phyloP scores from a whole-genome alignment of 2,329 filamentous ascomycete species.

The Xylariaceae sp. region DNA sequence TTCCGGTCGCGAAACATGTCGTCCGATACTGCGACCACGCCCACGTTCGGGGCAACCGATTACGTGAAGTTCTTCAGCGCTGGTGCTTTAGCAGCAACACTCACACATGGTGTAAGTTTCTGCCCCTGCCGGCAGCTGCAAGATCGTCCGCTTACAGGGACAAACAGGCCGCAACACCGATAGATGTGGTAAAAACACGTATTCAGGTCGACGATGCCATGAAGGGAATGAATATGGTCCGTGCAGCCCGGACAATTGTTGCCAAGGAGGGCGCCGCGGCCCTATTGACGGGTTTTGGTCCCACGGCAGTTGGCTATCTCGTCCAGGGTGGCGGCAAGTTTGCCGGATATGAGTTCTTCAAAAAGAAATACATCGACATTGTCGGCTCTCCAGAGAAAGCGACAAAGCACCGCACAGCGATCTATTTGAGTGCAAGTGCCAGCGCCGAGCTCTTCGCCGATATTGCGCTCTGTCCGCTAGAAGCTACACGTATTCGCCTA shows the following conservation, averaged over 20 bases:
- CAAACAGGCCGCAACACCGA: conserved; percentile 48
- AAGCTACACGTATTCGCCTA: conserved; percentile 75
- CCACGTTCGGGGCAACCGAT: conserved; percentile 39
- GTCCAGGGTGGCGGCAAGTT: conserved; percentile 90
- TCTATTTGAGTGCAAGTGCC: conserved; percentile 72
- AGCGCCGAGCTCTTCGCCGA: conserved; percentile 70
- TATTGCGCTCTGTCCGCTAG: conserved; percentile 82
- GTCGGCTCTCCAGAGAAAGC: conserved; percentile 51
- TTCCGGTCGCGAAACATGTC: conserved; percentile 11
- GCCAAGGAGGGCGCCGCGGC: conserved; percentile 74
- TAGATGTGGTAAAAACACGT: conserved; percentile 78
- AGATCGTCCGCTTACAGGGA: background rate
- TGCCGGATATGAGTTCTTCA: conserved; percentile 91
- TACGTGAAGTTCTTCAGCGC: conserved; percentile 53
- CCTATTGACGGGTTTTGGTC: conserved; percentile 78
- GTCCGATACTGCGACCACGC: conserved; percentile 23
- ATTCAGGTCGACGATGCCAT: conserved; percentile 84
- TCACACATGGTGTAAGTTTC: conserved; percentile 45
- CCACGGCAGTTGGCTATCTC: conserved; percentile 83
- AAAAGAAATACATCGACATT: conserved; percentile 75
- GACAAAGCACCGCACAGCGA: conserved; percentile 42
- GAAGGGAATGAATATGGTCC: conserved; percentile 80
- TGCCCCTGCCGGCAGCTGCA: no score
- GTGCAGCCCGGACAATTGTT: conserved; percentile 74
- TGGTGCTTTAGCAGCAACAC: conserved; percentile 49